phyloP scores from a whole-genome alignment of 2,329 filamentous ascomycete species.

The Cadophora luteo-olivacea region DNA sequence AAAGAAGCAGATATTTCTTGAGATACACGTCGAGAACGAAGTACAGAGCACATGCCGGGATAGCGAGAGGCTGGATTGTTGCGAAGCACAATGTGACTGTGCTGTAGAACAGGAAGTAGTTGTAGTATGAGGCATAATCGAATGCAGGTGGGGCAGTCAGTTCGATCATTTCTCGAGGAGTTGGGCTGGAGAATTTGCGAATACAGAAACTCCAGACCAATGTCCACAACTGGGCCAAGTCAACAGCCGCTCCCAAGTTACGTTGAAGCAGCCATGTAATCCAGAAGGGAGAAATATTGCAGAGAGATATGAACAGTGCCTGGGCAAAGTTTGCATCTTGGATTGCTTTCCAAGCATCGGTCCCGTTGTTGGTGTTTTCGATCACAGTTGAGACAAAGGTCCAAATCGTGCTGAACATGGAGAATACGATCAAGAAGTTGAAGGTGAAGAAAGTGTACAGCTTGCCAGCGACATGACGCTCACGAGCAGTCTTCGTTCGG shows the following conservation, averaged over 20 bases:
- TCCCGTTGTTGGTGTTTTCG: slow-evolving; percentile 59
- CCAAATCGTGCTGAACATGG: slow-evolving; percentile 86
- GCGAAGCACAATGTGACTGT: slow-evolving; percentile 88
- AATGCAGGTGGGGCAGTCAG: slow-evolving; percentile 91
- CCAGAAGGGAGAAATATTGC: slow-evolving; percentile 88
- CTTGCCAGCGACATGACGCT: slow-evolving; percentile 88
- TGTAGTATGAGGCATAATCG: slow-evolving; percentile 97
- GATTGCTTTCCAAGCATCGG: slow-evolving; percentile 73
- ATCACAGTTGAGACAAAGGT: slow-evolving; percentile 72
- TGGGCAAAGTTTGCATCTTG: slow-evolving; percentile 65
- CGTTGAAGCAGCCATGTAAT: slow-evolving; percentile 92
- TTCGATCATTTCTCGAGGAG: slow-evolving; percentile 89
- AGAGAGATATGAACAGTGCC: slow-evolving; percentile 76
- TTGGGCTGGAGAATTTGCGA: slow-evolving; percentile 84
- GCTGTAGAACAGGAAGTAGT: slow-evolving; percentile 94
- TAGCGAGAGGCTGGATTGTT: slow-evolving; percentile 83
- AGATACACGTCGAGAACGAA: slow-evolving; percentile 86
- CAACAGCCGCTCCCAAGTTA: slow-evolving; percentile 90
- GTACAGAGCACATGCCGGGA: slow-evolving; percentile 87
- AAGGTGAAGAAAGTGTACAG: slow-evolving; percentile 96
- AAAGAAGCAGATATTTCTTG: slow-evolving; percentile 94
- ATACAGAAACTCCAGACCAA: slow-evolving; percentile 85
- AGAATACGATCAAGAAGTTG: slow-evolving; percentile 96
- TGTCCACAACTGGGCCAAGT: slow-evolving; percentile 87
- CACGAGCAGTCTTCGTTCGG: slow-evolving; percentile 88